phyloP scores from a whole-genome alignment of 2,329 filamentous ascomycete species.

The Diaporthe sp. region DNA sequence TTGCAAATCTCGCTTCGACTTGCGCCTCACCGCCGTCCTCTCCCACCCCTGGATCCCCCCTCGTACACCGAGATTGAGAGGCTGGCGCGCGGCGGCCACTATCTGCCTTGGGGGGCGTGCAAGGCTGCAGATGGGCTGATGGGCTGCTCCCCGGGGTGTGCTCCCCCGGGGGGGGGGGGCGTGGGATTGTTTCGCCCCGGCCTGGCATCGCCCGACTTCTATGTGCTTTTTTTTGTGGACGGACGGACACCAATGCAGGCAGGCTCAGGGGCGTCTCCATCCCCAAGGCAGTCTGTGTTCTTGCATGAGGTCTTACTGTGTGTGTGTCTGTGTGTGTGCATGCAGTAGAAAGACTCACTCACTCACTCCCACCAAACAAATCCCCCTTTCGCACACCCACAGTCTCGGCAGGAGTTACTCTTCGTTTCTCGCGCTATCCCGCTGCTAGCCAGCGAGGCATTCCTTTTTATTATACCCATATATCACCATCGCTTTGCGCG shows the following conservation, averaged over 20 bases:
- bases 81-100: neutral
- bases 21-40: slow-evolving; percentile 17
- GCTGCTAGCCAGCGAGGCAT: slow-evolving; percentile 31
- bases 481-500: slow-evolving; percentile 40
- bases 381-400: neutral
- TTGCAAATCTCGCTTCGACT: slow-evolving; percentile 27
- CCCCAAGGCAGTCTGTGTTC: neutral
- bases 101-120: slow-evolving; percentile 4
- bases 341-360: neutral
- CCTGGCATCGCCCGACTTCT: slow-evolving; percentile 22
- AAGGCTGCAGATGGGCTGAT: slow-evolving; percentile 21
- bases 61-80: neutral
- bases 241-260: slow-evolving; percentile 23
- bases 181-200: neutral
- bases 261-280: neutral
- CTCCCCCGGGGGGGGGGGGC: neutral
- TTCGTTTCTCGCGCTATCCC: slow-evolving; percentile 23
- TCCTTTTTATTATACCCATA: slow-evolving; percentile 35
- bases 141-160: neutral
- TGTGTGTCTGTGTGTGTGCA: neutral
- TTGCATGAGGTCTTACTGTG: neutral
- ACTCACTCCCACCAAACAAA: neutral
- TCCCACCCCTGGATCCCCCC: neutral
- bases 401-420: slow-evolving; percentile 8
- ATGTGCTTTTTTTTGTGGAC: neutral